Evolutionary conservation across 441 rosid genomes (phyloP).

Genomic region (Euphorbia corollata): DNA sequence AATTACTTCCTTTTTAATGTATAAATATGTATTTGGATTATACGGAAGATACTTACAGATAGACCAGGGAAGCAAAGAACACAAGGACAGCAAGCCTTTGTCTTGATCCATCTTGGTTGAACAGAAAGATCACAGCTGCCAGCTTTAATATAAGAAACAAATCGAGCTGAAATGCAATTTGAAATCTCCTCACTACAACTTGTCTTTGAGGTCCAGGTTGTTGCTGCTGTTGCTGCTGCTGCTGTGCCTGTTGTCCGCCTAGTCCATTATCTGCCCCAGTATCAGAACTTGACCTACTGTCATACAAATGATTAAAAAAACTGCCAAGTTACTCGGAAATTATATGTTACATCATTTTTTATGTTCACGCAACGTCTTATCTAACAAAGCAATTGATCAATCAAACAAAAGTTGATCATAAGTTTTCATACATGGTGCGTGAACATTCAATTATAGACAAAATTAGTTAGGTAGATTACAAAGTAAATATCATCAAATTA

Average conservation of each 20-base stretch:
- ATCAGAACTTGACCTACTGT: constrained; percentile 35
- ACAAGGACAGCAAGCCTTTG: constrained; percentile 76
- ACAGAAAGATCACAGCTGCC: constrained; percentile 79
- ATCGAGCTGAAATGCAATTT: constrained; percentile 87
- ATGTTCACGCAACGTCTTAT: neutral
- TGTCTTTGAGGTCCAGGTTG: constrained; percentile 63
- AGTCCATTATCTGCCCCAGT: constrained; percentile 44
- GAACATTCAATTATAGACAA: neutral
- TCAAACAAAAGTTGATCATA: neutral
- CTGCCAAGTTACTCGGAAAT: neutral
- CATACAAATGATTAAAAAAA: constrained; percentile 10
- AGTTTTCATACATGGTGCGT: neutral
- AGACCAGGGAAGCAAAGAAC: constrained; percentile 67
- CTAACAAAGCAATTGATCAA: neutral
- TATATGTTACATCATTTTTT: neutral
- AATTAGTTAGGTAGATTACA: neutral
- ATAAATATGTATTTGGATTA: constrained; percentile 4
- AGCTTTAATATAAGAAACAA: constrained; percentile 80
- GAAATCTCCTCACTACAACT: constrained; percentile 68
- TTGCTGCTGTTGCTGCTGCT: constrained; percentile 56
- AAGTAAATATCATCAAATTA: neutral
- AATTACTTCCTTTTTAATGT: neutral
- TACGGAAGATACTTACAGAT: constrained; percentile 54
- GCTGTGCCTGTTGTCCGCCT: constrained; percentile 41
- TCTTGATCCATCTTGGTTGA: constrained; percentile 97